Percentiles rank a stretch among this genome's conserved stretches.
These are phyloP conservation scores for Acrasis kona DNA, from an alignment of 78 protist genomes.

Conservation along the genomic window DNA sequence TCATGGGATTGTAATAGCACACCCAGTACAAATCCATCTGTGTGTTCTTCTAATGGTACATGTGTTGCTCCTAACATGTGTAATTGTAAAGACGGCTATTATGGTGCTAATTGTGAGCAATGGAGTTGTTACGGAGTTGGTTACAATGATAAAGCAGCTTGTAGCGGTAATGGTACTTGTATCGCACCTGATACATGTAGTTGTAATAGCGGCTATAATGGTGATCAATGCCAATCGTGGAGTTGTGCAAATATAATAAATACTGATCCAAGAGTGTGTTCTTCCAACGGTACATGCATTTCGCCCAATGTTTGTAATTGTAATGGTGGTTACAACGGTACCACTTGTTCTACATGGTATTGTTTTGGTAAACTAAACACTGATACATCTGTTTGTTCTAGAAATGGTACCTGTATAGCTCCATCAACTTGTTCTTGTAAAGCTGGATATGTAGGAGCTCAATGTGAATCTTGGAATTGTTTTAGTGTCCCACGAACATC, in stretches of 20 bases:
- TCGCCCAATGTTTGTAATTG: background rate
- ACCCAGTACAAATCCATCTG: background rate
- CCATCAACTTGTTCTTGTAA: background rate
- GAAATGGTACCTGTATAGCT: background rate
- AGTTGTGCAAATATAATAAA: background rate
- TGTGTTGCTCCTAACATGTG: background rate
- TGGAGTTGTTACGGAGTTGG: background rate
- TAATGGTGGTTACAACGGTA: background rate
- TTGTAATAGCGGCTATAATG: background rate
- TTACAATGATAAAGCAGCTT: background rate
- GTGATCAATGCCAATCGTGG: background rate
- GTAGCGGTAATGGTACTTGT: background rate
- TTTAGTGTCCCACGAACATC: background rate
- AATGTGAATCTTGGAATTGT: background rate
- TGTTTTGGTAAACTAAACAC: background rate
- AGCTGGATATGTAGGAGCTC: background rate
- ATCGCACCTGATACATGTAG: background rate
- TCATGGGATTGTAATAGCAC: background rate
- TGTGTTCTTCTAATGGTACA: background rate
- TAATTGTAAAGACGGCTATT: background rate
- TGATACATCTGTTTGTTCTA: background rate
- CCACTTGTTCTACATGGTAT: background rate
- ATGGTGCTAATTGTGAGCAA: background rate
- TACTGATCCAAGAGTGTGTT: background rate
- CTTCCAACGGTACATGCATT: background rate